Conservation (phyloP, 2,329 filamentous ascomycete species). For the Aspergillus luchuensis region DNA sequence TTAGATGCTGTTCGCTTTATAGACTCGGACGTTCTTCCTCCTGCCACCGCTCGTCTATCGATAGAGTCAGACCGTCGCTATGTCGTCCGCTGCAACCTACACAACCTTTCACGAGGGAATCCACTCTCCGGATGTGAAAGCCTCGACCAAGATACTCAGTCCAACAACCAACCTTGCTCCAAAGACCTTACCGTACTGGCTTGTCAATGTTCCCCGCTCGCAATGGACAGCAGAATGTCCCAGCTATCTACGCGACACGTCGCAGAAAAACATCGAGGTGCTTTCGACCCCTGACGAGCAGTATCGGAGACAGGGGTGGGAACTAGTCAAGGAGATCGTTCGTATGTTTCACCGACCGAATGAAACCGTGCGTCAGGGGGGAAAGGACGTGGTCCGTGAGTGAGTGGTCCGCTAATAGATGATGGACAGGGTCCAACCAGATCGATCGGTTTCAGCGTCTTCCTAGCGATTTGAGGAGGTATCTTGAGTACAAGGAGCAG, state of each 20-base stretch:
- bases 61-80: neutral
- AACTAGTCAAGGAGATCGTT: slow-evolving; percentile 65
- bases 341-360: slow-evolving; percentile 33
- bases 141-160: slow-evolving; percentile 14
- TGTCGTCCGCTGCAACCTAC: slow-evolving; percentile 22
- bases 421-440: slow-evolving; percentile 59
- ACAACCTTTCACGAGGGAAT: slow-evolving; percentile 28
- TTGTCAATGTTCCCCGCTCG: slow-evolving; percentile 70
- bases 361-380: slow-evolving; percentile 2
- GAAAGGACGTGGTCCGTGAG: neutral
- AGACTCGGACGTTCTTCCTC: neutral
- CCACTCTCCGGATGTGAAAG: slow-evolving; percentile 18
- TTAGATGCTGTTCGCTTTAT: neutral
- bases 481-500: slow-evolving; percentile 68
- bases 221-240: slow-evolving; percentile 70
- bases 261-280: slow-evolving; percentile 68
- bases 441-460: slow-evolving; percentile 76
- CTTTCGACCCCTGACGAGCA: slow-evolving; percentile 69
- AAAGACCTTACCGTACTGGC: slow-evolving; percentile 69
- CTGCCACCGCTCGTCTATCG: too few species aligned
- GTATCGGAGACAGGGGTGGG: slow-evolving; percentile 69
- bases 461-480: slow-evolving; percentile 76
- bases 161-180: slow-evolving; percentile 13
- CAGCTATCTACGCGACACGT: slow-evolving; percentile 64
- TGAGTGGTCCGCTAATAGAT: neutral